phyloP scores from a whole-genome alignment of 805 yeast genomes.

The Sugiyamaella qingdaonensis region DNA sequence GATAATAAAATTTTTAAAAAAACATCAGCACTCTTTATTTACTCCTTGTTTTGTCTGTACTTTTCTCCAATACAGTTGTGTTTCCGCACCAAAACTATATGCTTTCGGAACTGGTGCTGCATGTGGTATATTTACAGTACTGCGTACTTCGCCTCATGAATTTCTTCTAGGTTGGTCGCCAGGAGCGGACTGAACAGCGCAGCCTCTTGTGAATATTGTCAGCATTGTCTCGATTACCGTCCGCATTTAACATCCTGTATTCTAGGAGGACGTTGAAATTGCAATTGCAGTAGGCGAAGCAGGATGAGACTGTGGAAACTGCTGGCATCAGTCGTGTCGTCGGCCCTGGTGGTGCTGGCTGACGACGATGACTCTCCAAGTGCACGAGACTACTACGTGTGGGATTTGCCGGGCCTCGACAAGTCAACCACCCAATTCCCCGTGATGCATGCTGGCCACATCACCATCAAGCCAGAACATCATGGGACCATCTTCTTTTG shows the following conservation, averaged over 20 bases:
- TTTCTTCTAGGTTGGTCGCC: too few relatives aligned
- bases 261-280: not conserved
- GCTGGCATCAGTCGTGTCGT: not conserved
- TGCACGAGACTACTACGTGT: conserved; percentile 31
- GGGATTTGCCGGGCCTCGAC: conserved; percentile 32
- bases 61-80: too few relatives aligned
- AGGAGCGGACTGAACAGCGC: not conserved
- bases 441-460: conserved; percentile 49
- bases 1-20: too few relatives aligned
- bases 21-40: too few relatives aligned
- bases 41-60: too few relatives aligned
- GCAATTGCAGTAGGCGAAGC: too few relatives aligned
- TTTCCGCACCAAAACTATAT: too few relatives aligned
- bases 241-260: not conserved
- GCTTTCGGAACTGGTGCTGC: too few relatives aligned
- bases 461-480: conserved; percentile 51
- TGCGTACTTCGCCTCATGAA: too few relatives aligned
- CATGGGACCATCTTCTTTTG: conserved; percentile 70
- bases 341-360: not conserved
- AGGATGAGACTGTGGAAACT: not conserved
- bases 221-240: too few relatives aligned
- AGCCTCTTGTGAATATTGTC: not conserved
- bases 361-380: conserved; percentile 1
- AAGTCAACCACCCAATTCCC: conserved; percentile 30
- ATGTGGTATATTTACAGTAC: too few relatives aligned